Evolutionary conservation across 2,329 filamentous ascomycete species (phyloP), one percentile per base, ranked within the genome.

Genomic region (Trichoderma atroviride): DNA sequence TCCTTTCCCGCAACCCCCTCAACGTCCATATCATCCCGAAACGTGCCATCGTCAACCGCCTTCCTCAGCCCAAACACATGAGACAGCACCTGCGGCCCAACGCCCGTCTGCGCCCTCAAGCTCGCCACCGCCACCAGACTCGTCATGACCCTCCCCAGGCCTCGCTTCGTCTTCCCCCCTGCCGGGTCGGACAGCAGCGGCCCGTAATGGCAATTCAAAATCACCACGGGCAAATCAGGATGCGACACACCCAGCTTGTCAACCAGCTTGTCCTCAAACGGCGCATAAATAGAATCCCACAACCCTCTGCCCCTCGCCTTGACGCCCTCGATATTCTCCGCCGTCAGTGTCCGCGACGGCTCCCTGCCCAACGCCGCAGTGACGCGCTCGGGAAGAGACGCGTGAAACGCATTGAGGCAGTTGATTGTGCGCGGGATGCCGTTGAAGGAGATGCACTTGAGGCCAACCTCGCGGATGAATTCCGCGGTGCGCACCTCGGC

Each of bases 341-440:
- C 74, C 0, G 82, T 85, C 1, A 87, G 81, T 2, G 77, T 73
- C 57, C 91, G 87, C 10, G 89, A 88, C 0, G 90, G 83, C 33
- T 75, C 80, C 0, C 83, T 88, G 69, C 84, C 84, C 4, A 95
- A 84, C 5, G 79, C 76, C 0, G 82, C 76, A 3, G 83, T 78
- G 5, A 94, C 81, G 5, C 85, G 79, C 0, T 81, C 70, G 0
- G 91, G 89, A 0, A 96, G 86, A 33, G 83, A 82, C 50, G 85
- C 83, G 74, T 86, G 84, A 83, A 94, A 94, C 29, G 89, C 89
- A 74, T 89, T 90, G 2, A 96, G 88, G 74, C 87, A 90, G 84
- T 96, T 96, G 82, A 96, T 96, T 31, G 90, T 91, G 73, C 93
- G 90, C 2, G 93, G 92, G 74, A 96, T 92, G 72, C 91, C 91